A percentile compares a stretch with the other conserved stretches of the same genome.
phyloP scores from a whole-genome alignment of 768 basidiomycete species.

The Amanita thiersii region DNA sequence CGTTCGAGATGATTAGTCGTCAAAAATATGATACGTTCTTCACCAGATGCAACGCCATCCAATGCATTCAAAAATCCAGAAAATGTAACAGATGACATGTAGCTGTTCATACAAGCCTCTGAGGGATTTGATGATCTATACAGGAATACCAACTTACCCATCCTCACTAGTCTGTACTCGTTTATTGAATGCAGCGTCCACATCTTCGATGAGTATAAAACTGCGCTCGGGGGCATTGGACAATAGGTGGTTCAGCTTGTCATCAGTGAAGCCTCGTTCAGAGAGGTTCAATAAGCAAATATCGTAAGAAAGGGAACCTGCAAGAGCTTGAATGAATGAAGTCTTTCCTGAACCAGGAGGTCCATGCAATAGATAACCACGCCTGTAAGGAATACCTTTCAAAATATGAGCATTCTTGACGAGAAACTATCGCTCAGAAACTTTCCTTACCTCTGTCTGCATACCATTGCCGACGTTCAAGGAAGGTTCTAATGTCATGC shows the following conservation, averaged over 20 bases:
- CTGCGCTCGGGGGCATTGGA: slow-evolving; percentile 91
- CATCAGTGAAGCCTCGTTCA: slow-evolving; percentile 92
- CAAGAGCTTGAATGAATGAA: slow-evolving; percentile 96
- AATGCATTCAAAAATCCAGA: slow-evolving; percentile 96
- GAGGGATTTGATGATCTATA: slow-evolving; percentile 4
- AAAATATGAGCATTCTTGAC: slow-evolving; percentile 5
- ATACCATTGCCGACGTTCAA: slow-evolving; percentile 87
- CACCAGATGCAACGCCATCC: slow-evolving; percentile 95
- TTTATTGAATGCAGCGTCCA: slow-evolving; percentile 95
- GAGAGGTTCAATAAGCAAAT: slow-evolving; percentile 95
- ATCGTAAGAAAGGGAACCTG: slow-evolving; percentile 87
- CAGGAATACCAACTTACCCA: slow-evolving; percentile 50
- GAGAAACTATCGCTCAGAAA: slow-evolving; percentile 3
- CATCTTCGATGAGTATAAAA: slow-evolving; percentile 93
- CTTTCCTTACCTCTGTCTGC: slow-evolving; percentile 75
- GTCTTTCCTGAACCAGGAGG: slow-evolving; percentile 98
- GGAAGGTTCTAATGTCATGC: slow-evolving; percentile 72
- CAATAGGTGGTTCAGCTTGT: slow-evolving; percentile 89
- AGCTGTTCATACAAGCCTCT: slow-evolving; percentile 36
- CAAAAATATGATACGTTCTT: slow-evolving; percentile 98
- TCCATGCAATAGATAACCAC: slow-evolving; percentile 92
- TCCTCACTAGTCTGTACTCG: slow-evolving; percentile 87
- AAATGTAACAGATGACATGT: slow-evolving; percentile 94
- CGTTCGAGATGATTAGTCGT: slow-evolving; percentile 93
- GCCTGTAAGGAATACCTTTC: slow-evolving; percentile 90